These are phyloP conservation scores for Liriodendron chinense DNA, from an alignment of 164 flowering plant genomes.

Conservation along the genomic window DNA sequence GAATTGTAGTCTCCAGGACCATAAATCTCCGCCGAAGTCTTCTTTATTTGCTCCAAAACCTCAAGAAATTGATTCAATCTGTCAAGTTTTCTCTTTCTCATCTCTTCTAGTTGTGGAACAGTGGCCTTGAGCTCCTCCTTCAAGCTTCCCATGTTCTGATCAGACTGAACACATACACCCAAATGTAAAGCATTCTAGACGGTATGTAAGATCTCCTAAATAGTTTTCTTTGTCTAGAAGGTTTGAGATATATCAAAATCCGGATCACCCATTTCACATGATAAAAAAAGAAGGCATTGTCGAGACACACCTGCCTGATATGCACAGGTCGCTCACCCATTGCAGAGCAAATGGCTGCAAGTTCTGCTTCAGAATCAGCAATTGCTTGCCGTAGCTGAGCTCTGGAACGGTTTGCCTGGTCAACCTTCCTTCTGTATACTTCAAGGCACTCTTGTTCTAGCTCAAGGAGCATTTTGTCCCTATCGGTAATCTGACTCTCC, in stretches of 20 bases:
- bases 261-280: not conserved
- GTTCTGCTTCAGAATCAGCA: slow-evolving; percentile 64
- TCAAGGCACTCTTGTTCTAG: slow-evolving; percentile 76
- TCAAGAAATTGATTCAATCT: slow-evolving; percentile 71
- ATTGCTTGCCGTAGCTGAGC: slow-evolving; percentile 57
- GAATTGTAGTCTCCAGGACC: slow-evolving; percentile 22
- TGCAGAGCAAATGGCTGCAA: slow-evolving; percentile 57
- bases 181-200: not conserved
- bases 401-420: slow-evolving; percentile 49
- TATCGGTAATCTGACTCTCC: slow-evolving; percentile 64
- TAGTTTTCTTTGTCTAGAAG: not conserved
- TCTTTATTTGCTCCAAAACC: slow-evolving; percentile 55
- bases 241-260: not conserved
- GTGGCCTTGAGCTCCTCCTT: slow-evolving; percentile 71
- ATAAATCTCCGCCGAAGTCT: slow-evolving; percentile 50
- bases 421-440: slow-evolving; percentile 67
- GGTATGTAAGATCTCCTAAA: not conserved
- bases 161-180: slow-evolving; percentile 41
- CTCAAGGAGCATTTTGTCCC: slow-evolving; percentile 58
- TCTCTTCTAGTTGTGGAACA: slow-evolving; percentile 78
- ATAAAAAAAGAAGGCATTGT: not conserved
- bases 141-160: slow-evolving; percentile 60
- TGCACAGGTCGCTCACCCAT: slow-evolving; percentile 55
- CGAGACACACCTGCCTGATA: slow-evolving; percentile 41
- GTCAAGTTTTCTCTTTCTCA: slow-evolving; percentile 71